These are phyloP conservation scores for Lophiostoma macrostomum DNA, from an alignment of 495 filamentous ascomycete species.

Conservation along the genomic window DNA sequence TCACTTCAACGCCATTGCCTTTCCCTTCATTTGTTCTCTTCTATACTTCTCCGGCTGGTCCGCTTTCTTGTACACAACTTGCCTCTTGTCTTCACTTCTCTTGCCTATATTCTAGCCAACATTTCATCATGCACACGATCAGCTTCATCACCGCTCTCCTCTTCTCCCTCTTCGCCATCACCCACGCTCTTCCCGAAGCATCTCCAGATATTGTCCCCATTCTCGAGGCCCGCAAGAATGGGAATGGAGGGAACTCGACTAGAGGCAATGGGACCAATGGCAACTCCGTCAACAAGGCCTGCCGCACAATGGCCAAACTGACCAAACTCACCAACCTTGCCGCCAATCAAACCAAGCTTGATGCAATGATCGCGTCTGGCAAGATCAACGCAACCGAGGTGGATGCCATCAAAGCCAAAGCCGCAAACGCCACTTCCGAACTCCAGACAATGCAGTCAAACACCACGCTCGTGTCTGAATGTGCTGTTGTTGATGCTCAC, in stretches of 20 bases:
- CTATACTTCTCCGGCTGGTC: constrained; percentile 15
- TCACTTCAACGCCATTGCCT: not conserved
- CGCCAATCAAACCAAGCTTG: constrained; percentile 20
- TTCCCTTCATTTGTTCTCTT: constrained; percentile 12
- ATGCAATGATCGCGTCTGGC: constrained; percentile 12
- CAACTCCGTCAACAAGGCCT: constrained; percentile 17
- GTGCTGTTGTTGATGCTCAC: constrained; percentile 21
- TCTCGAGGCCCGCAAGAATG: constrained; percentile 13
- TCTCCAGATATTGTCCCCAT: too few relatives aligned
- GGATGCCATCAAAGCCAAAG: constrained; percentile 15
- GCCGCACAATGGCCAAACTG: constrained; percentile 13
- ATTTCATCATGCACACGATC: constrained; percentile 17
- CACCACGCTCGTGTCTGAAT: constrained; percentile 18
- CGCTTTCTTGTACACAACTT: constrained; percentile 9
- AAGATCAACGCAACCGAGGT: constrained; percentile 15
- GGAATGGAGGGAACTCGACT: too few relatives aligned
- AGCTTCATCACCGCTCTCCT: constrained; percentile 14
- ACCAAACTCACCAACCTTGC: constrained; percentile 16
- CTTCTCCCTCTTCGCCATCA: constrained; percentile 10
- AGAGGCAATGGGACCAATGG: constrained; percentile 14
- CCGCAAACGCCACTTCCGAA: constrained; percentile 11
- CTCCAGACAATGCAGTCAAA: constrained; percentile 13
- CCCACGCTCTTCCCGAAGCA: constrained; percentile 7
- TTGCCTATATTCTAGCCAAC: not conserved
- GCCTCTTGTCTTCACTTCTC: not conserved